Percentiles rank a stretch among this genome's conserved stretches.
These are phyloP conservation scores for Hyaloraphidium curvatum DNA, from an alignment of 192 early-diverging fungal species.

Conservation along the genomic window DNA sequence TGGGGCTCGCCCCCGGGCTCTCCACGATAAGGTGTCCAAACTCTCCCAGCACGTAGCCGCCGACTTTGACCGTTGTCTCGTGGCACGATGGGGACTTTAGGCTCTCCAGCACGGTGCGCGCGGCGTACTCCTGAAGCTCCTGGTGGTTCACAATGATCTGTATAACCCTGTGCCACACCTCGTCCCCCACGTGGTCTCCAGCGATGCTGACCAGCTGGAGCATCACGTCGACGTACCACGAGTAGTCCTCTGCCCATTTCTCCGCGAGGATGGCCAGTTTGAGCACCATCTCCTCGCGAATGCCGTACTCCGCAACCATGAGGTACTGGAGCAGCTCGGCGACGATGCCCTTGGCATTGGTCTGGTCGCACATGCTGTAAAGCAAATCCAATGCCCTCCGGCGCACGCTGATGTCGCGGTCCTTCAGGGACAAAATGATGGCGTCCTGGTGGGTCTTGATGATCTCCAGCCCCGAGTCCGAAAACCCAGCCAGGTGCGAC, in stretches of 20 bases:
- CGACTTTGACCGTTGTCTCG: constrained; percentile 89
- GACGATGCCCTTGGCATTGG: constrained; percentile 71
- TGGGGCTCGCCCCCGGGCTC: constrained; percentile 46
- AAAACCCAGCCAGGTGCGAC: constrained; percentile 73
- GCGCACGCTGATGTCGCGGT: constrained; percentile 95
- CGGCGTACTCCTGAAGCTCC: constrained; percentile 85
- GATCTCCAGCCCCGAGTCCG: constrained; percentile 53
- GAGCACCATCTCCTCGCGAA: constrained; percentile 94
- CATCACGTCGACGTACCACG: constrained; percentile 98
- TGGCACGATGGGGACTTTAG: constrained; percentile 80
- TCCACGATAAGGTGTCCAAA: constrained; percentile 94
- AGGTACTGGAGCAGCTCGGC: constrained; percentile 83
- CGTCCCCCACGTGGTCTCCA: constrained; percentile 88
- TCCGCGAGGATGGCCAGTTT: constrained; percentile 98
- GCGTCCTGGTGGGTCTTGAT: constrained; percentile 67
- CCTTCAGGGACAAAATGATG: constrained; percentile 77
- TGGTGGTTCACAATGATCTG: constrained; percentile 93
- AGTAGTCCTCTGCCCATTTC: constrained; percentile 90
- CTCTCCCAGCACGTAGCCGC: constrained; percentile 92
- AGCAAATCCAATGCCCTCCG: constrained; percentile 84
- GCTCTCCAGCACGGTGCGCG: constrained; percentile 52
- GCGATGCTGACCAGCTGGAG: constrained; percentile 86
- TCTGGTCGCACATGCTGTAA: constrained; percentile 90
- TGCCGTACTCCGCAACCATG: constrained; percentile 64
- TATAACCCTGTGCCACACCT: constrained; percentile 94